Evolutionary conservation across 306 rosid genomes (phyloP).

Genomic region (Albizia julibrissin): DNA sequence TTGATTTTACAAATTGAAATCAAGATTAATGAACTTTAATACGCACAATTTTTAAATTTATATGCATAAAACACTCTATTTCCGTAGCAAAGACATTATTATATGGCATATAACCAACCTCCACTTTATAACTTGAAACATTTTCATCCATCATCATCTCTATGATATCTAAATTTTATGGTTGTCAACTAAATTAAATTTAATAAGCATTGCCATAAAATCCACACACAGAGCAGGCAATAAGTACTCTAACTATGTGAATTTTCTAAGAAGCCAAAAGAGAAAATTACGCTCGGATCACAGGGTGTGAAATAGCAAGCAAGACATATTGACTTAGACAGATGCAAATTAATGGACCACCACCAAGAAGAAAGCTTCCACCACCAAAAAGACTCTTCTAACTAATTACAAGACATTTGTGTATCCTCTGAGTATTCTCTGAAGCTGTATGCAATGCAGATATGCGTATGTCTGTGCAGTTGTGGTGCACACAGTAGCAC

Average conservation of each 20-base stretch:
- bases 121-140: background rate
- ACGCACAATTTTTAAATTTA: background rate
- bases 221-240: background rate
- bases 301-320: background rate
- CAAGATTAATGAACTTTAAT: constrained; percentile 6
- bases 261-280: background rate
- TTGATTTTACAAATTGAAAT: constrained; percentile 16
- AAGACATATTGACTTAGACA: background rate
- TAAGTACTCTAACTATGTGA: background rate
- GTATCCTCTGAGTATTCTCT: constrained; percentile 23
- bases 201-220: background rate
- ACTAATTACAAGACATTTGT: background rate
- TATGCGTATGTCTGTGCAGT: background rate
- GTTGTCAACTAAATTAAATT: background rate
- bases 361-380: constrained; percentile 28
- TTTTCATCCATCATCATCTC: constrained; percentile 21
- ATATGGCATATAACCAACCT: constrained; percentile 16
- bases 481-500: constrained; percentile 10
- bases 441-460: background rate
- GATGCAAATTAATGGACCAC: background rate
- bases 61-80: constrained; percentile 13
- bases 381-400: background rate
- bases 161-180: background rate
- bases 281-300: constrained; percentile 14
- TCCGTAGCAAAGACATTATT: constrained; percentile 1